Evolutionary conservation across 805 yeast species (phyloP).

Genomic region (Naumovozyma dairenensis): DNA sequence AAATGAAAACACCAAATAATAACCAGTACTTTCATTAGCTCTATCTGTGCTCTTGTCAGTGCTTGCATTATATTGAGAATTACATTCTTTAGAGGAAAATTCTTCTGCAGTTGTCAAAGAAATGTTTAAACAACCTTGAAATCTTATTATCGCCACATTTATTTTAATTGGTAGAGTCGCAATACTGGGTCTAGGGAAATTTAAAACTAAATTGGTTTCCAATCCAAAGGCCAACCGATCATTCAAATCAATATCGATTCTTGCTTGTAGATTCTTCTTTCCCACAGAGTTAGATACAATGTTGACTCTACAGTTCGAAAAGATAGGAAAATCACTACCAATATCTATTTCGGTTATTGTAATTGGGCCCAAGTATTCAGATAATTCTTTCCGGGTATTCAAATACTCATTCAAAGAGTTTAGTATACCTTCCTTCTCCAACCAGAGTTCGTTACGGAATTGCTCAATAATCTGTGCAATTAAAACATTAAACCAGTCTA

Average conservation of each 20-base stretch:
- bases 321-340: slow-evolving; percentile 92
- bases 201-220: slow-evolving; percentile 67
- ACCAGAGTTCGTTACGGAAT: slow-evolving; percentile 76
- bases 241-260: slow-evolving; percentile 80
- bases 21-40: slow-evolving; percentile 31
- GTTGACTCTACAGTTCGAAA: slow-evolving; percentile 80
- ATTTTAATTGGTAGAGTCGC: slow-evolving; percentile 82
- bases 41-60: background rate
- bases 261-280: slow-evolving; percentile 55
- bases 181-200: slow-evolving; percentile 73
- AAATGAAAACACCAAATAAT: slow-evolving; percentile 80
- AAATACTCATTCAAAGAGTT: slow-evolving; percentile 65
- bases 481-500: slow-evolving; percentile 95
- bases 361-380: slow-evolving; percentile 72
- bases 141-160: slow-evolving; percentile 80
- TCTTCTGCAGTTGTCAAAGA: slow-evolving; percentile 41
- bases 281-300: slow-evolving; percentile 43
- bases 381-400: slow-evolving; percentile 46
- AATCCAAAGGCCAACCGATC: slow-evolving; percentile 82
- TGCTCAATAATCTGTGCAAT: slow-evolving; percentile 86
- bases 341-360: slow-evolving; percentile 77
- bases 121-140: slow-evolving; percentile 81
- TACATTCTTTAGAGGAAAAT: slow-evolving; percentile 19
- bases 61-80: slow-evolving; percentile 9
- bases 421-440: slow-evolving; percentile 68